Evolutionary conservation across 495 filamentous ascomycete genomes (phyloP), one percentile per base, ranked within the genome.

Genomic region (Endocarpon pusillum): DNA sequence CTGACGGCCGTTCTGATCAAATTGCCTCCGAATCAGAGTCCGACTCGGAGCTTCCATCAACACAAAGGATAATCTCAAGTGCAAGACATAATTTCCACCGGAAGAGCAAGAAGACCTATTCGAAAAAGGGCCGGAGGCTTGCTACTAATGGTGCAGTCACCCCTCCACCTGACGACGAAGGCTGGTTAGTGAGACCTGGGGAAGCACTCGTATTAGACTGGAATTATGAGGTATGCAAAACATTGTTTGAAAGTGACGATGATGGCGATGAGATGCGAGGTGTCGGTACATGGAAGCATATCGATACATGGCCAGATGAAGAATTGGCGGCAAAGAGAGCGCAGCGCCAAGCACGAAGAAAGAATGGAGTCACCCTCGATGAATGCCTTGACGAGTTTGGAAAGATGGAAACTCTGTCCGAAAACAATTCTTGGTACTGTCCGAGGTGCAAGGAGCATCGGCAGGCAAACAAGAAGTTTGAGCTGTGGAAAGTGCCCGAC

Each of bases 401-500:
- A 46, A 87, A 64, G 50, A 74, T 82, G 37, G 89, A 97, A 50
- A 74, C 94, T 26, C 61, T 97, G 2, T 92, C 85, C 0, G 81
- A 91, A 49, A 79, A 85, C 42, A 87, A 97, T 47, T 84, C 81
- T 19, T 97, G 89, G 89, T 94, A 82, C 46, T 97, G 89, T 42
- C 85, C 82, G 36, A 71, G 82, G 28, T 97, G 89, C 66, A 94
- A 96, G 48, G 81, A 91, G 41, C 78, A 91, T 45, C 74, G 80
- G 7, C 73, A 81, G 17, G 89, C 91, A 14, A 84, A 71, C 58
- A 97, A 96, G 67, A 91, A 86, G 45, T 84, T 97, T 20, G 83
- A 96, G 49, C 66, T 97, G 3, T 97, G 89, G 89, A 93, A 83
- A 50, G 74, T 77, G 2, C 89, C 89, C 6, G 89, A 97, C 51